These are phyloP conservation scores for Puccinia coronata DNA, from an alignment of 1,284 basidiomycete genomes.

Conservation along the genomic window DNA sequence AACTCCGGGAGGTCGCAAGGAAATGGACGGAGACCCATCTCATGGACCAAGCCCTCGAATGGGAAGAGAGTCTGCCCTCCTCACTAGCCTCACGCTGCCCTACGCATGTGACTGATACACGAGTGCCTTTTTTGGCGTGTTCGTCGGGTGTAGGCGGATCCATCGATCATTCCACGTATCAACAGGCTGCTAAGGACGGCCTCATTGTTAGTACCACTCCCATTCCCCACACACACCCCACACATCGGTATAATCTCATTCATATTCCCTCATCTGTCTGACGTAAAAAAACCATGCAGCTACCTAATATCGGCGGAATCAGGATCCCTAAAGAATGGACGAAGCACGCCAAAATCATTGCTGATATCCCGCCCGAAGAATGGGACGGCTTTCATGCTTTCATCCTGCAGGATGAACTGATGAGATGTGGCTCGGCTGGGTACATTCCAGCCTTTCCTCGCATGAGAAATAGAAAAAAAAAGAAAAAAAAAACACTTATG, in stretches of 20 bases:
- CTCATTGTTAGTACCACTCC: slow-evolving; percentile 41
- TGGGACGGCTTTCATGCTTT: slow-evolving; percentile 51
- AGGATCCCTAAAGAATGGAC: slow-evolving; percentile 48
- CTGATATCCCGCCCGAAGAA: slow-evolving; percentile 44
- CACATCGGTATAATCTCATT: slow-evolving; percentile 21
- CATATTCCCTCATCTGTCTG: neutral
- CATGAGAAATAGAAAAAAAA: too few species aligned
- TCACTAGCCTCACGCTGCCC: neutral
- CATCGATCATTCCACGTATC: slow-evolving; percentile 44
- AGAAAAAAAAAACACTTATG: too few species aligned
- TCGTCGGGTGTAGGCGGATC: slow-evolving; percentile 17
- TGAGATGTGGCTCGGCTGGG: slow-evolving; percentile 51
- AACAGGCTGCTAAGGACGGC: slow-evolving; percentile 47
- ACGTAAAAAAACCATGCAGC: slow-evolving; percentile 3
- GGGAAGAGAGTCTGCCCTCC: slow-evolving; percentile 34
- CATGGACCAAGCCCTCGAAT: slow-evolving; percentile 46
- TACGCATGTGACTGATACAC: neutral
- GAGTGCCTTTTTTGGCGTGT: neutral
- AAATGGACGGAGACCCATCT: slow-evolving; percentile 51
- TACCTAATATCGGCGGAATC: slow-evolving; percentile 42
- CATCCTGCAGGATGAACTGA: slow-evolving; percentile 46
- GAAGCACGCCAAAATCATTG: slow-evolving; percentile 47
- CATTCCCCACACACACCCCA: slow-evolving; percentile 50
- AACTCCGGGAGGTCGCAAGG: slow-evolving; percentile 24
- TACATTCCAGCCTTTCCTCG: too few species aligned